Evolutionary conservation across 2,329 filamentous ascomycete genomes (phyloP), one percentile per base, ranked within the genome.

Genomic region (Malbranchea zuffiana): DNA sequence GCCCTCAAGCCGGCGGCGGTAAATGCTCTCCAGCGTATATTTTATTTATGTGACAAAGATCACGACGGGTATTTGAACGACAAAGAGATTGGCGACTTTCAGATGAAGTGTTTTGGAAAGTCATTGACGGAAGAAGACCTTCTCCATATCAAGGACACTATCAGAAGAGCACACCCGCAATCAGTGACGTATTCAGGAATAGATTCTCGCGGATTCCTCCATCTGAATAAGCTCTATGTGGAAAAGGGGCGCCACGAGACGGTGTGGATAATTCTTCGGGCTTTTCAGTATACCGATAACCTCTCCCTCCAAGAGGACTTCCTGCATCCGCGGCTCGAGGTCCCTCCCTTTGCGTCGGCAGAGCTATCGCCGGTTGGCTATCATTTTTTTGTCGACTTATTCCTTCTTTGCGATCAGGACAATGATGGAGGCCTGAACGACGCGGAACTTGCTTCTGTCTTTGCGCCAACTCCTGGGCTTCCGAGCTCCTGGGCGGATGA

Each of bases 201-300:
- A 46, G 81, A 87, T 45, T 74, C 83, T 47, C 72, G 71, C 24
- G 87, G 85, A 0, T 98, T 98, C 52, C 63, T 98, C 32, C 75
- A 88, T 47, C 66, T 98, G 25, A 96, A 96, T 64, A 94, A 87
- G 61, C 75, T 96, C 40, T 98, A 95, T 56, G 90, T 87, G 0
- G 88, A 96, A 56, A 96, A 96, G 57, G 90, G 90, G 8, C 81
- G 90, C 8, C 90, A 98, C 55, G 90, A 98, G 62, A 98, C 90
- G 0, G 90, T 96, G 28, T 98, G 90, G 90, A 86, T 93, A 43
- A 95, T 98, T 42, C 63, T 98, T 44, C 76, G 90, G 40, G 87
- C 90, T 48, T 94, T 94, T 50, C 83, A 93, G 52, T 96, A 98
- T 53, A 95, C 88, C 0, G 90, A 96, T 63, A 95, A 86, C 56